Conservation (phyloP, 371 early-diverging fungal species). For the Haplosporangium sp. region DNA sequence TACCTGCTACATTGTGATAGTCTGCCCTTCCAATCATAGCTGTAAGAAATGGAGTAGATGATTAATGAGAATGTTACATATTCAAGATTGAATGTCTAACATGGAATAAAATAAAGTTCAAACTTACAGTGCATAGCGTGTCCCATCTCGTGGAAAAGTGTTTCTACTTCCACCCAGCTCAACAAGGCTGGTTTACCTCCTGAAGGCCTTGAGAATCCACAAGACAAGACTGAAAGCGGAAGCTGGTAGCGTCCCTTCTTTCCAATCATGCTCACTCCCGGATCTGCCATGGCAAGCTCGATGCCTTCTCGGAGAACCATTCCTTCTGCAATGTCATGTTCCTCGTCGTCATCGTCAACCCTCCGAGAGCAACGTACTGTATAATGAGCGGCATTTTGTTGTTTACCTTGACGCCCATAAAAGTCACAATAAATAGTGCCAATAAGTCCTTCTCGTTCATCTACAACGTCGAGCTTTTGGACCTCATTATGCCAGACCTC, state of each 20-base stretch:
- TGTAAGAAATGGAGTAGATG: slow-evolving; percentile 22
- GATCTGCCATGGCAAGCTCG: slow-evolving; percentile 48
- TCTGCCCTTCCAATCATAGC: slow-evolving; percentile 94
- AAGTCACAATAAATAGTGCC: slow-evolving; percentile 96
- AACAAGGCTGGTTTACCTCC: slow-evolving; percentile 64
- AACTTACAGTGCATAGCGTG: slow-evolving; percentile 94
- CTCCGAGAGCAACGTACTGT: slow-evolving; percentile 92
- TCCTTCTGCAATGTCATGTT: slow-evolving; percentile 59
- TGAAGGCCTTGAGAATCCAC: slow-evolving; percentile 70
- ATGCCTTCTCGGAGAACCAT: slow-evolving; percentile 46
- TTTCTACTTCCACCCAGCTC: slow-evolving; percentile 86
- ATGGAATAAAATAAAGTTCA: neutral
- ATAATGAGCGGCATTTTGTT: slow-evolving; percentile 93
- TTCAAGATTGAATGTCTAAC: neutral
- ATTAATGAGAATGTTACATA: neutral
- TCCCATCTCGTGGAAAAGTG: slow-evolving; percentile 99
- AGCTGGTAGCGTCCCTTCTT: slow-evolving; percentile 71
- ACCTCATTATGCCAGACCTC: slow-evolving; percentile 94
- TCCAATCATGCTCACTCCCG: slow-evolving; percentile 59
- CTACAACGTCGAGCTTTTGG: slow-evolving; percentile 86
- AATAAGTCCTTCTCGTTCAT: slow-evolving; percentile 83
- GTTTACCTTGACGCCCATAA: slow-evolving; percentile 81
- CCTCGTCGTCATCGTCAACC: slow-evolving; percentile 83
- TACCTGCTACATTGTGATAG: slow-evolving; percentile 93
- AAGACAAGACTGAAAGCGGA: slow-evolving; percentile 83